Conservation (phyloP, 257 asterid genomes). For the Nicotiana tomentosiformis region DNA sequence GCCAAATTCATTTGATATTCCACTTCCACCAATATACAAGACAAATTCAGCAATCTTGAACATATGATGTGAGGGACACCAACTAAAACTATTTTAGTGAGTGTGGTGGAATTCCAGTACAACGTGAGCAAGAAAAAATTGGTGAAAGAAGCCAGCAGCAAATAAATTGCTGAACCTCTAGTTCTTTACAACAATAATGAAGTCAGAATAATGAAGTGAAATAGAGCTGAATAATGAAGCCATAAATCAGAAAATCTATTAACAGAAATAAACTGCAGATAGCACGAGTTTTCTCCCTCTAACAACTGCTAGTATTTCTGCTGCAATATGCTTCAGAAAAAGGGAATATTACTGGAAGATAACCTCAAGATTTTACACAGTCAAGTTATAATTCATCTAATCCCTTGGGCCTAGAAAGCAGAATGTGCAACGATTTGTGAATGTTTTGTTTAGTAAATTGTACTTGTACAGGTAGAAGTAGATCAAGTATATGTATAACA, state of each 20-base stretch:
- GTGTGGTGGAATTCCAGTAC: neutral
- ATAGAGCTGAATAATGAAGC: neutral
- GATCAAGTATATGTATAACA: constrained; percentile 5
- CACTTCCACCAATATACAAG: neutral
- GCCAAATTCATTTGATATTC: neutral
- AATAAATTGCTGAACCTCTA: neutral
- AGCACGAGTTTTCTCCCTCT: neutral
- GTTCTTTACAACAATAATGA: neutral
- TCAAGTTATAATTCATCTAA: neutral
- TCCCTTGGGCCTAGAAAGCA: neutral
- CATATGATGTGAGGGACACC: neutral
- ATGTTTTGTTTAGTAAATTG: neutral
- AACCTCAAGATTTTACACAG: neutral
- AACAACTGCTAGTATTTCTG: neutral
- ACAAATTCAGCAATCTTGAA: neutral
- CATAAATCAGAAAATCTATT: neutral
- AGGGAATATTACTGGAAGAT: neutral
- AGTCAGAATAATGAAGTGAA: neutral
- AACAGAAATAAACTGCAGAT: neutral
- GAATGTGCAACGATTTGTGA: neutral
- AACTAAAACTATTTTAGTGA: neutral
- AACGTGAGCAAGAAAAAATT: neutral
- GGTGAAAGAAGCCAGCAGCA: neutral
- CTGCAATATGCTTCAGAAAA: neutral
- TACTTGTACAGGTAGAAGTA: neutral